A percentile compares a stretch with the other conserved stretches of the same genome.
Evolutionary conservation across 176 grass and related monocot genomes (phyloP).

Genomic region (Avena eriantha): DNA sequence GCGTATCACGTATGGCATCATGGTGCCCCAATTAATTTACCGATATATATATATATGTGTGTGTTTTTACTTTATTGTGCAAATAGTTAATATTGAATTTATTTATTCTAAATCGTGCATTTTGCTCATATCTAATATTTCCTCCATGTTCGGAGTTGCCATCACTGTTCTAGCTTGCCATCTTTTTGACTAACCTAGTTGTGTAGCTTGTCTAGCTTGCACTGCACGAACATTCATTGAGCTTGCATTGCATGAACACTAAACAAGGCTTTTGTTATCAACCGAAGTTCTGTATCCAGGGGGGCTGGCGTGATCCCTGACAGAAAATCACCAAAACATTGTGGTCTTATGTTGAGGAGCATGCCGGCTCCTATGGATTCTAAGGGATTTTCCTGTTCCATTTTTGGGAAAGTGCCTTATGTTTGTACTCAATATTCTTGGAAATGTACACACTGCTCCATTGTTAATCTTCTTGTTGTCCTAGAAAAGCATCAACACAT

Average conservation of each 20-base stretch:
- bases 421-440: not conserved
- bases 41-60: not conserved
- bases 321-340: conserved; percentile 7
- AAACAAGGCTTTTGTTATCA: conserved; percentile 1
- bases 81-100: not conserved
- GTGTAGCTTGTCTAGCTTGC: not conserved
- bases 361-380: not conserved
- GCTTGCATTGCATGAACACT: not conserved
- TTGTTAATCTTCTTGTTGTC: not conserved
- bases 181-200: not conserved
- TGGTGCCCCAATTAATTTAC: too few relatives aligned
- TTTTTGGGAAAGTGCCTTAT: not conserved
- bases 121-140: conserved; percentile 19
- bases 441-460: not conserved
- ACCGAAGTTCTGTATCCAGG: not conserved
- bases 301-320: not conserved
- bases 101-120: not conserved
- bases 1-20: too few relatives aligned
- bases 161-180: conserved; percentile 8
- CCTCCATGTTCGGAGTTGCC: not conserved
- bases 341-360: not conserved
- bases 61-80: not conserved
- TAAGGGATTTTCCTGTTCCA: not conserved
- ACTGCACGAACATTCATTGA: not conserved
- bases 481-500: not conserved